Conservation (phyloP, 768 basidiomycete genomes). For the Suillus tomentosus region DNA sequence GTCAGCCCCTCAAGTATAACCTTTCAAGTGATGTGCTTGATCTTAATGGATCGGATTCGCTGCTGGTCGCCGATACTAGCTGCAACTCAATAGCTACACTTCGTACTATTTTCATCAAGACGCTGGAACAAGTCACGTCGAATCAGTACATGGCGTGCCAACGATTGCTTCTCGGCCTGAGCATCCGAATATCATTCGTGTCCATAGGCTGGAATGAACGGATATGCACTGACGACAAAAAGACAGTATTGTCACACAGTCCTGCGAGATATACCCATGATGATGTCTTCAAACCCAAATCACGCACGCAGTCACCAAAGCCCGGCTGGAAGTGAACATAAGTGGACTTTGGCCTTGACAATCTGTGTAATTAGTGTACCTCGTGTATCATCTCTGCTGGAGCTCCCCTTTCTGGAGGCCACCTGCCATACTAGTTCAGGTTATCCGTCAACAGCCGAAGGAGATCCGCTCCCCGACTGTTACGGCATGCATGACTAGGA, state of each 20-base stretch:
- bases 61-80: neutral
- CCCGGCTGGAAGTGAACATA: neutral
- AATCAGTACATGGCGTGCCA: neutral
- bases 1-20: neutral
- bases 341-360: neutral
- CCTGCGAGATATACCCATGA: neutral
- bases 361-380: slow-evolving; percentile 33
- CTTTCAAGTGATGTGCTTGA: neutral
- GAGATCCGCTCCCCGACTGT: slow-evolving; percentile 44
- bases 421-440: slow-evolving; percentile 52
- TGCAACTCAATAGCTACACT: neutral
- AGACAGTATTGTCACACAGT: neutral
- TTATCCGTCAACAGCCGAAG: slow-evolving; percentile 41
- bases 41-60: neutral
- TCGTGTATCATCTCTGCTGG: slow-evolving; percentile 66
- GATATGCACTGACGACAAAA: neutral
- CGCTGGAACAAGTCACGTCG: neutral
- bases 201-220: neutral
- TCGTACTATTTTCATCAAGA: neutral
- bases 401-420: slow-evolving; percentile 60
- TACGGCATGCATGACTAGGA: slow-evolving; percentile 8
- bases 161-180: neutral
- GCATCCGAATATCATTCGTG: neutral
- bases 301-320: neutral
- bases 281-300: neutral